Evolutionary conservation across 768 basidiomycete species (phyloP).

Genomic region (Leccinum longicurvipes): DNA sequence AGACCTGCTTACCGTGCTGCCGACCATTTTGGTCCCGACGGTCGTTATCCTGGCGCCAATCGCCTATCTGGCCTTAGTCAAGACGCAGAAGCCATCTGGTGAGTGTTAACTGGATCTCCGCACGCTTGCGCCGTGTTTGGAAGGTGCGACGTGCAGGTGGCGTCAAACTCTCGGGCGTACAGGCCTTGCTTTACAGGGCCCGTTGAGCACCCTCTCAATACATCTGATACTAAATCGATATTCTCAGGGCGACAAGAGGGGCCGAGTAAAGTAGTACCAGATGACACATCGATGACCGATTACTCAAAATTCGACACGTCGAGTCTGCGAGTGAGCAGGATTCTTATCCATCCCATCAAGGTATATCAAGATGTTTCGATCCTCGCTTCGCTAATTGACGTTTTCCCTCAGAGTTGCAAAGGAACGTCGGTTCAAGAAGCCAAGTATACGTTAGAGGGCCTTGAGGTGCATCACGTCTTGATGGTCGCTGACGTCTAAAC

Average conservation of each 20-base stretch:
- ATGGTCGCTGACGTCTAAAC: neutral
- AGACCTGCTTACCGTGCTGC: conserved; percentile 3
- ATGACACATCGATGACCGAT: neutral
- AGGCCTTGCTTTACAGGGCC: too few relatives aligned
- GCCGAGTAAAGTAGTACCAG: neutral
- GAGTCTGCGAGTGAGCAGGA: conserved; percentile 47
- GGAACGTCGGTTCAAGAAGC: conserved; percentile 58
- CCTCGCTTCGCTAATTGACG: neutral
- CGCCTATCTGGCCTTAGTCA: conserved; percentile 15
- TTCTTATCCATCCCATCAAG: conserved; percentile 70
- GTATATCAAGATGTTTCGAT: conserved; percentile 19
- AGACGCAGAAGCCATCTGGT: conserved; percentile 9
- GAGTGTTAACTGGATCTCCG: conserved; percentile 4
- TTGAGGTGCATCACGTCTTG: conserved; percentile 49
- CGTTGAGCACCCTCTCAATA: neutral
- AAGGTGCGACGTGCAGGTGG: neutral
- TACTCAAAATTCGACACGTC: conserved; percentile 29
- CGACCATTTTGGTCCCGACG: conserved; percentile 9
- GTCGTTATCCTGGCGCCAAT: conserved; percentile 11
- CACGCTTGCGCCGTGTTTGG: neutral
- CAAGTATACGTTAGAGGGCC: conserved; percentile 56
- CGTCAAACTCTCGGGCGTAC: neutral
- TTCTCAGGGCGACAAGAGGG: conserved; percentile 9
- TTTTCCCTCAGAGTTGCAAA: conserved; percentile 59
- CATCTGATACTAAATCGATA: conserved; percentile 10